A percentile compares a stretch with the other conserved stretches of the same genome.
Conservation (phyloP, 495 filamentous ascomycete genomes). For the Copromyces sp. region DNA sequence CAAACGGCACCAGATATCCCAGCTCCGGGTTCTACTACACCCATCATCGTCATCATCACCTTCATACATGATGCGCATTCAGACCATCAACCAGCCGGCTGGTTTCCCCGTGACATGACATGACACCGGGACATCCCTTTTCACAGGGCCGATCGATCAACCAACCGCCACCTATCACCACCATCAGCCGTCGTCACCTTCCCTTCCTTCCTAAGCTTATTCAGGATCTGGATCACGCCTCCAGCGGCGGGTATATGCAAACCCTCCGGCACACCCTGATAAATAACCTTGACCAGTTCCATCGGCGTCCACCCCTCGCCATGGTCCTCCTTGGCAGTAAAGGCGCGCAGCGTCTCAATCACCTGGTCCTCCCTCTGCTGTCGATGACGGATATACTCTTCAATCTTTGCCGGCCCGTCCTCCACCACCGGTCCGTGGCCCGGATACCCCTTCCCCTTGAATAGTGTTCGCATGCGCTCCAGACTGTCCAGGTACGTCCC, state of each 20-base stretch:
- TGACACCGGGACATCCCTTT: neutral
- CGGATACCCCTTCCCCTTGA: slow-evolving; percentile 68
- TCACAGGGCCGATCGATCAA: slow-evolving; percentile 35
- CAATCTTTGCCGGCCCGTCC: slow-evolving; percentile 52
- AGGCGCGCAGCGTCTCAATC: slow-evolving; percentile 48
- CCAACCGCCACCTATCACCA: slow-evolving; percentile 45
- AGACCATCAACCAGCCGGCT: neutral
- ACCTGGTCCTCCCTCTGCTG: slow-evolving; percentile 74
- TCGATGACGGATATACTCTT: slow-evolving; percentile 76
- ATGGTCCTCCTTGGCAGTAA: slow-evolving; percentile 20
- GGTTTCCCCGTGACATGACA: neutral
- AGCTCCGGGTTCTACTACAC: neutral
- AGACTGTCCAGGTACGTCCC: slow-evolving; percentile 62
- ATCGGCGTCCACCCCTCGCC: slow-evolving; percentile 59
- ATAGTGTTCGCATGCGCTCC: slow-evolving; percentile 54
- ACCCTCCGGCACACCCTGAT: slow-evolving; percentile 63
- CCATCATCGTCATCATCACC: neutral
- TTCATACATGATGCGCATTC: neutral
- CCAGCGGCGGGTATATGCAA: slow-evolving; percentile 63
- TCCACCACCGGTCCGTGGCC: slow-evolving; percentile 74
- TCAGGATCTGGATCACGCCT: slow-evolving; percentile 57
- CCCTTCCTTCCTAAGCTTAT: slow-evolving; percentile 59
- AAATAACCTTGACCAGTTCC: slow-evolving; percentile 79
- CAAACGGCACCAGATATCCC: neutral
- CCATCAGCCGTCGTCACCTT: slow-evolving; percentile 36